Conservation (phyloP, 495 filamentous ascomycete genomes). For the Penicillium samsonianum region DNA sequence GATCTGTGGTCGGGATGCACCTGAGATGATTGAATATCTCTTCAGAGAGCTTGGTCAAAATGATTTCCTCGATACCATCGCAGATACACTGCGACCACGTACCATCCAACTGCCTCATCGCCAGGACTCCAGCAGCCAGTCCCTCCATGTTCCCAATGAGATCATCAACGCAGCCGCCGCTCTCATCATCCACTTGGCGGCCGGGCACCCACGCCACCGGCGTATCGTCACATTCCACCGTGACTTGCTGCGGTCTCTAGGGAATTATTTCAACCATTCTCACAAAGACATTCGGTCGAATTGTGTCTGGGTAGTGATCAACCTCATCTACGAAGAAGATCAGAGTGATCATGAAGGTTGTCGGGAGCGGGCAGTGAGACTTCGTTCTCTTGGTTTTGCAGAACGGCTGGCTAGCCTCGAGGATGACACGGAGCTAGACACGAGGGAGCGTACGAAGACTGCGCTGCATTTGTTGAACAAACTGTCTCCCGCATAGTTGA, state of each 20-base stretch:
- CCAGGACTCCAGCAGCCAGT: slow-evolving; percentile 32
- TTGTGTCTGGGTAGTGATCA: slow-evolving; percentile 78
- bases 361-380: slow-evolving; percentile 61
- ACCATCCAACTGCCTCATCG: slow-evolving; percentile 43
- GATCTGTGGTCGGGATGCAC: slow-evolving; percentile 65
- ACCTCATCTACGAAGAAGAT: slow-evolving; percentile 80
- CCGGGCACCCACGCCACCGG: slow-evolving; percentile 72
- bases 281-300: slow-evolving; percentile 69
- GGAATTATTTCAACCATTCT: slow-evolving; percentile 64
- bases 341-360: slow-evolving; percentile 60
- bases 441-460: slow-evolving; percentile 78
- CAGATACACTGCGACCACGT: slow-evolving; percentile 66
- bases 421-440: slow-evolving; percentile 77
- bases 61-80: slow-evolving; percentile 72
- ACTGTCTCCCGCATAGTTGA: slow-evolving; percentile 27
- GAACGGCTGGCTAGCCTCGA: slow-evolving; percentile 64
- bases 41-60: slow-evolving; percentile 74
- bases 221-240: slow-evolving; percentile 69
- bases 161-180: slow-evolving; percentile 73
- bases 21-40: slow-evolving; percentile 83
- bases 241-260: slow-evolving; percentile 51
- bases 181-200: slow-evolving; percentile 83
- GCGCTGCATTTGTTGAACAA: slow-evolving; percentile 66
- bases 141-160: slow-evolving; percentile 59
- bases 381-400: slow-evolving; percentile 71